Evolutionary conservation across 2,329 filamentous ascomycete species (phyloP), one percentile per base, ranked within the genome.

Genomic region (Didymella glomerata): DNA sequence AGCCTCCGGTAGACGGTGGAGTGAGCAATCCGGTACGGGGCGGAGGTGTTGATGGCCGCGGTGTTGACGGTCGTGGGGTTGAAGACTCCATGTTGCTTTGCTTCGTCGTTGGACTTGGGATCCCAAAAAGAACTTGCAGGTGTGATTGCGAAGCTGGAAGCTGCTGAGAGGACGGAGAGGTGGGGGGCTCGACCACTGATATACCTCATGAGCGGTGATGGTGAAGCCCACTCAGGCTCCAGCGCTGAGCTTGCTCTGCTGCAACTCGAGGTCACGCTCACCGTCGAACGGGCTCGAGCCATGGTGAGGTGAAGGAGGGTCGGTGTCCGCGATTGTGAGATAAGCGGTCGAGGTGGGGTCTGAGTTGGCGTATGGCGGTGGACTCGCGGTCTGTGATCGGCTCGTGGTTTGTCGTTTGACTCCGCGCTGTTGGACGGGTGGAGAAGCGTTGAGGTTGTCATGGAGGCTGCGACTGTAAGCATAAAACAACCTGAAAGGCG

Each of bases 1-100:
- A 54, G 0, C 48, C 42, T 24, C 60, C 66, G 0, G 69, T 73
- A 1, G 63, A 56, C 2, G 70, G 71, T 10, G 69, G 69, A 1
- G 71, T 70, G 0, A 69, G 44, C 0, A 65, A 58, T 8, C 57
- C 54, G 9, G 38, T 41, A 1, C 16, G 4, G 11, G 38, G 50
- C 7, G 65, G 64, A 24, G 66, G 65, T 8, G 65, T 67, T 9
- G 32, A n/a, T 36, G 32, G 32, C 16, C 4, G 32, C 1, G 63
- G 54, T n/a, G 66, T 67, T 13, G 42, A 40, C 11, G 50, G 50
- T 38, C 60, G 56, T 40, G 55, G 40, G 1, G 50, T 58, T 7
- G 46, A 30, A 3, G 13, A 36, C 0, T 5, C 8, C 58, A 63
- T 66, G 2, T 52, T 56, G 52, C 16, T n/a, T 38, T 13, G 10